Base-by-base conservation (phyloP, 2,329 filamentous ascomycete species). In the Diaporthe destruens region DNA sequence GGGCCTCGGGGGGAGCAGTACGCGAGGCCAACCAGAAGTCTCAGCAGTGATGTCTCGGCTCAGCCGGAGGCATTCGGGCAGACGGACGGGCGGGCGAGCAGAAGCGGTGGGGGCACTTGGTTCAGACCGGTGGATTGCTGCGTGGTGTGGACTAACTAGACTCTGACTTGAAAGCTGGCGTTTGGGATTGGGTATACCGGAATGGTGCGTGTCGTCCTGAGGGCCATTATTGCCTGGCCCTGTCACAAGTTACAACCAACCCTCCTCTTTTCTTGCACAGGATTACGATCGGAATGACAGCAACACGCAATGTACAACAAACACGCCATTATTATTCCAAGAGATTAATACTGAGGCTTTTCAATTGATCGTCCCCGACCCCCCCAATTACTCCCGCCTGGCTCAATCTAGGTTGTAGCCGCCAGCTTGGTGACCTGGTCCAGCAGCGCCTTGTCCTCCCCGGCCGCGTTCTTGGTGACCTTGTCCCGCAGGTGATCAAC, bases 1-100 rank as follows among this genome's bases (percentile, higher is more conserved):
- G 89, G 76, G 95, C 95, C 0, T 94, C 90, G 69, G 95, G 95
- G 0, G 94, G 91, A 16, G 89, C 88, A 71, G 90, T 88, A 20
- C 85, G 87, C 36, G 87, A 89, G 81, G 81, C 69, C 32, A 61
- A 74, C 39, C 65, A 69, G 25, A 20, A 36, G 23, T 18, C 39
- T 29, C 56, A 55, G 29, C 59, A 72, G 53, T 72, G 39, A 71
- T 51, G 20, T 53, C 16, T 23, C 29, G n/a, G 20, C 77, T 2
- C 66, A 20, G 29, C 16, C 16, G 47, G 49, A n/a, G n/a, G 20
- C 12, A 25, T 14, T 29, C 11, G 55, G 18, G 12, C 36, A 29
- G 11, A 29, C 20, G n/a, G 29, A 4, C 25, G 36, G 11, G n/a
- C 20, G n/a, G 29, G 7, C 25, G 36, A 1, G 12, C 39, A 42